Conservation (phyloP, 768 basidiomycete species). For the Rubroboletus satanas region DNA sequence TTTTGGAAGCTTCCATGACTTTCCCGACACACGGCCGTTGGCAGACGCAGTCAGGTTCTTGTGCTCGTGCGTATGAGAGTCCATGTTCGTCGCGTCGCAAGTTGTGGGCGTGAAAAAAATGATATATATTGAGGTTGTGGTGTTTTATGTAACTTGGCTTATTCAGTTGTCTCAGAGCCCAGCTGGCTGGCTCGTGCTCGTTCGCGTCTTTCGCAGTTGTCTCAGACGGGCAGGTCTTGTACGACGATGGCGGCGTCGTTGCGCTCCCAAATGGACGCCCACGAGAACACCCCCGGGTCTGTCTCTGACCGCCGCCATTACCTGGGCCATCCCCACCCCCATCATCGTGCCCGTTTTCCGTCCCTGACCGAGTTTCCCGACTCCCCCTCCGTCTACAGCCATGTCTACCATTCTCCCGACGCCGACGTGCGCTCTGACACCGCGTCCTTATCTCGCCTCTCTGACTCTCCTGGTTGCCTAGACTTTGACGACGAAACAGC, state of each 20-base stretch:
- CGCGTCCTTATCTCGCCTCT: conserved; percentile 36
- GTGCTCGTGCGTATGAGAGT: neutral
- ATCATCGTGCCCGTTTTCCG: conserved; percentile 42
- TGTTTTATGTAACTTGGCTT: conserved; percentile 23
- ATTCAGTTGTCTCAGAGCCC: conserved; percentile 1
- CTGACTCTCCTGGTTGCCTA: conserved; percentile 47
- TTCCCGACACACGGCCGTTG: conserved; percentile 65
- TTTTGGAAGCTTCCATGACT: conserved; percentile 59
- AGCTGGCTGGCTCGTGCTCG: neutral
- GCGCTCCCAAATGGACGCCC: conserved; percentile 35
- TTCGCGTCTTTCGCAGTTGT: neutral
- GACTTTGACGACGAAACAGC: conserved; percentile 53
- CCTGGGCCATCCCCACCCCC: conserved; percentile 40
- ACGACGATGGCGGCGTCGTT: conserved; percentile 41
- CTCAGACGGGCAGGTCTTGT: neutral
- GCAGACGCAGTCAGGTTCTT: conserved; percentile 52
- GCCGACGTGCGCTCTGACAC: conserved; percentile 29
- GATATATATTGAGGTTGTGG: neutral
- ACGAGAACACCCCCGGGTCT: conserved; percentile 27
- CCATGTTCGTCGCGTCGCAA: neutral
- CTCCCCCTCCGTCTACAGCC: conserved; percentile 68
- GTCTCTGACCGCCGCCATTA: conserved; percentile 47
- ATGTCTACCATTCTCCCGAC: conserved; percentile 53
- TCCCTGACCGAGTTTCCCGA: conserved; percentile 58
- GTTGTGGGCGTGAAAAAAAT: conserved; percentile 20